Conservation (phyloP, 257 asterid genomes). For the Jaltomata sinuosa region DNA sequence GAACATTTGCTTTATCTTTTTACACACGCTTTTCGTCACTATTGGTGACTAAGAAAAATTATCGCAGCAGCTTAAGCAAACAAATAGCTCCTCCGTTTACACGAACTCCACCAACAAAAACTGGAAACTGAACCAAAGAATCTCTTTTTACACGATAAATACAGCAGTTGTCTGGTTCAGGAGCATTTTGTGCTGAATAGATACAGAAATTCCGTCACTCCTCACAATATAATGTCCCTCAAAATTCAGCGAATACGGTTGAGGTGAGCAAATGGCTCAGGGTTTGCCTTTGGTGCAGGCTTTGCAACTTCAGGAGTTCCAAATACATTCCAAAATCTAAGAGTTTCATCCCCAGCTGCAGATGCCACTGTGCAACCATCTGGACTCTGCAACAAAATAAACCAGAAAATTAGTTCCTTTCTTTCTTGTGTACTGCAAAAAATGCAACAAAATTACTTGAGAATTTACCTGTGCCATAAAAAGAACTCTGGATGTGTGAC, state of each 20-base stretch:
- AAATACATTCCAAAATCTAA: constrained; percentile 47
- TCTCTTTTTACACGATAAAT: not conserved
- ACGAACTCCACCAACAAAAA: not conserved
- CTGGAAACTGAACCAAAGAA: not conserved
- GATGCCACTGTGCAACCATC: constrained; percentile 65
- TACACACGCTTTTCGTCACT: not conserved
- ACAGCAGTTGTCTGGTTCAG: not conserved
- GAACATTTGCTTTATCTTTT: not conserved
- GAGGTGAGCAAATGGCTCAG: constrained; percentile 39
- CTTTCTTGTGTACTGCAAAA: not conserved
- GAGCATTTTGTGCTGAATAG: not conserved
- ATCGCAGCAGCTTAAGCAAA: not conserved
- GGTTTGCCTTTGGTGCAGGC: constrained; percentile 26
- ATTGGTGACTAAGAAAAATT: not conserved
- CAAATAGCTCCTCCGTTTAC: not conserved
- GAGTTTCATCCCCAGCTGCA: constrained; percentile 53
- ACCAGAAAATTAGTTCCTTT: not conserved
- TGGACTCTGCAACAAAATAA: constrained; percentile 26
- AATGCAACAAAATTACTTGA: not conserved
- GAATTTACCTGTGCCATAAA: constrained; percentile 36
- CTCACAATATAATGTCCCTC: not conserved
- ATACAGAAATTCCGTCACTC: not conserved
- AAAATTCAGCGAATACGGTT: constrained; percentile 24
- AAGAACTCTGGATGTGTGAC: constrained; percentile 58
- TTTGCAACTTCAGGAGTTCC: constrained; percentile 45